Conservation (phyloP, 768 basidiomycete genomes). For the Piloderma croceum region DNA sequence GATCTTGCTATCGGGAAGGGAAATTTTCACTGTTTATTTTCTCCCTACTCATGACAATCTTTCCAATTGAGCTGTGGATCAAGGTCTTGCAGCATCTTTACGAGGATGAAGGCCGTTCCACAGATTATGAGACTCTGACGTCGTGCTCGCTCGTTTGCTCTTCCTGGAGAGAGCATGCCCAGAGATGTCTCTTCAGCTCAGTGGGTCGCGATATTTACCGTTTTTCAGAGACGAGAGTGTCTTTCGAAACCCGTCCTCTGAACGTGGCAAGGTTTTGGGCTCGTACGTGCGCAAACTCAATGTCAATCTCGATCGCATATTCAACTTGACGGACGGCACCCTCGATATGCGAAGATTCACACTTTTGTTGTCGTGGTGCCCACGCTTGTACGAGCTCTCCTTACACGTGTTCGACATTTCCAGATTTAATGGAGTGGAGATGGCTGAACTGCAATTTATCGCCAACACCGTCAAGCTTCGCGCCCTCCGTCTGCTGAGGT, state of each 20-base stretch:
- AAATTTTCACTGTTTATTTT: no score
- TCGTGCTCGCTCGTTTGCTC: conserved; percentile 15
- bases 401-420: neutral
- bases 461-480: neutral
- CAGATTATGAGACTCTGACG: no score
- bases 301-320: neutral
- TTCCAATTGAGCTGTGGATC: no score
- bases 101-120: no score
- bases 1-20: no score
- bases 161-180: conserved; percentile 13
- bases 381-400: neutral
- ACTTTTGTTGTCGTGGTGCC: neutral
- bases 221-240: neutral
- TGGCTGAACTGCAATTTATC: neutral
- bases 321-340: neutral
- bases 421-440: neutral
- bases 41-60: no score
- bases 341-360: neutral
- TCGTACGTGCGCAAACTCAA: neutral
- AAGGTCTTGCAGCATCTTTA: no score
- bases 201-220: neutral
- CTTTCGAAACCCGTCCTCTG: neutral
- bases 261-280: neutral
- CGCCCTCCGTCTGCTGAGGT: neutral
- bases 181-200: conserved; percentile 11